Evolutionary conservation across 345 rosid species (phyloP), one percentile per base, ranked within the genome.

Genomic region (Jatropha curcas): DNA sequence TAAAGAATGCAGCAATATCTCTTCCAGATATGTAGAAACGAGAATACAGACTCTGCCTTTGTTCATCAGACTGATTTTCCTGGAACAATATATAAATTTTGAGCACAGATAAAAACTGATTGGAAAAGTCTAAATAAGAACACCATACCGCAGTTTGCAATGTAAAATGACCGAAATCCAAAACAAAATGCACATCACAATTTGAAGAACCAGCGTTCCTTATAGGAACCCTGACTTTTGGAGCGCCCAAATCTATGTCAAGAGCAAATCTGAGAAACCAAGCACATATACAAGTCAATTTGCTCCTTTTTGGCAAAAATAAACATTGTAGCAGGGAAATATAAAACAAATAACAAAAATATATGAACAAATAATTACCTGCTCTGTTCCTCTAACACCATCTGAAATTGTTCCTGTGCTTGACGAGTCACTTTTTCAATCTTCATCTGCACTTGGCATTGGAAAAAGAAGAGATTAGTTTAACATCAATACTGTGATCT

Each of bases 181-280:
- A 83, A 79, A 95, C 85, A 81, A 95, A 92, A 84, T 89, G 88
- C 86, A 88, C 81, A 66, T 85, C 92, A 73, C 90, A 88, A 70
- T 82, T 86, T 74, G 86, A 84, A 65, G 93, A 88, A 60, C 86
- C 88, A 71, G 59, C 33, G 76, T 84, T 75, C 83, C 88, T 89
- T 80, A 95, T 76, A 80, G 99, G 99, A 80, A 91, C 86, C 77
- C 87, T 88, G 73, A 95, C 92, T 85, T 91, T 95, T 41, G 99
- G 99, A 82, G 98, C 99, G 89, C 91, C 99, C 71, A 95, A 86
- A 85, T 95, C 98, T 77, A 95, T 91, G 79, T 95, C 98, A 68
- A 95, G 96, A 76, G 99, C 92, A 82, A 95, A 95, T 76, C 99
- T 95, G 87, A 65, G 66, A 79, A 73, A 76, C 55, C 67, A 81